Percentiles rank a stretch among this genome's conserved stretches.
These are phyloP conservation scores for Neonectria punicea DNA, from an alignment of 2,329 filamentous ascomycete species.

Conservation along the genomic window DNA sequence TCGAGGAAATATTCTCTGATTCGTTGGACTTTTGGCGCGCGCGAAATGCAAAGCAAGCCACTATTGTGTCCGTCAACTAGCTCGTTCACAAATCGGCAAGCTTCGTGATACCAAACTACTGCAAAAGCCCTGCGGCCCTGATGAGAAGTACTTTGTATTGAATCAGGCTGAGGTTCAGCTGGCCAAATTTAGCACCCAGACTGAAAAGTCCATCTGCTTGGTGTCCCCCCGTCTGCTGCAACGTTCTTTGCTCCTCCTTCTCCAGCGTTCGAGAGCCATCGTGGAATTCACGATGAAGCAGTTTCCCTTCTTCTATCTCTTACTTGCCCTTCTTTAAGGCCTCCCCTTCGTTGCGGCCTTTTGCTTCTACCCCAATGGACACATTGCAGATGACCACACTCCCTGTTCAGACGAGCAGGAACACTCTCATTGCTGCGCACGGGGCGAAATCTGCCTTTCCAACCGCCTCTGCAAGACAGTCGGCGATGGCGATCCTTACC, in stretches of 20 bases:
- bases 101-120: not conserved
- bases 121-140: not conserved
- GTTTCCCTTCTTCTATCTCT: not conserved
- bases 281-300: not conserved
- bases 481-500: not conserved
- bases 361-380: not conserved
- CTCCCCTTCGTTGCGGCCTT: not conserved
- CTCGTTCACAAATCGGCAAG: not conserved
- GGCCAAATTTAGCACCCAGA: not conserved
- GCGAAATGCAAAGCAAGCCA: too few relatives aligned
- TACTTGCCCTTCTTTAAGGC: not conserved
- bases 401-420: not conserved
- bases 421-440: not conserved
- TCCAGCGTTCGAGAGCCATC: not conserved
- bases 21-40: too few relatives aligned
- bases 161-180: not conserved
- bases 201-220: not conserved
- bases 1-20: too few relatives aligned
- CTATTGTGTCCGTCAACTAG: not conserved
- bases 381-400: not conserved
- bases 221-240: not conserved
- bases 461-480: not conserved
- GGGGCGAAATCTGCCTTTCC: not conserved
- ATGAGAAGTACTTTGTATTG: not conserved
- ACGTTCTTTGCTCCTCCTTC: not conserved